Base-by-base conservation (phyloP, 225 moss, liverwort and hornwort genomes). In the Anthoceros angustus region DNA sequence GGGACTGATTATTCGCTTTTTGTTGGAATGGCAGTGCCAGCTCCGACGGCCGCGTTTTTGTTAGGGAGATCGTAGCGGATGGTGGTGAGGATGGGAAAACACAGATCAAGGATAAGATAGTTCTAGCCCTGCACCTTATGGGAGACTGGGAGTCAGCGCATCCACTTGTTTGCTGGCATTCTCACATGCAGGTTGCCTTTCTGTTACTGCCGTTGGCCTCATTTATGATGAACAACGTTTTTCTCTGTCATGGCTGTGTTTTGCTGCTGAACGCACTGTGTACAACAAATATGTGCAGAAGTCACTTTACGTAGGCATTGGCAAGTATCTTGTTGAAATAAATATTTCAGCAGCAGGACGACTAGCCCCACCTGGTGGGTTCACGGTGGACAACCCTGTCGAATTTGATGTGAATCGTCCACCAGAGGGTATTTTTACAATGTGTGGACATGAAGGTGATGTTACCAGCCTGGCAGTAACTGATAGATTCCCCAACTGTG, bases 81-180 rank as follows among this genome's bases (percentile, higher is more conserved):
- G 82, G 68, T 70, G 84, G 78, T 23, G 94, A 88, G 55, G 90
- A 90, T 60, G 76, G 83, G 6, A 90, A 80, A 65, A 67, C 64
- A 55, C 64, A 76, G 43, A 95, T 90, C 70, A 79, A 75, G 42
- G 94, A 94, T 40, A 75, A 90, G 8, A 80, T 87, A 76, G 75
- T 86, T 68, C 61, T 94, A 26, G 86, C 87, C 65, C 65, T 94
- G 69, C 94, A 85, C 71, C 74, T 94, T 62, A 66, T 85, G 67
- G 94, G 94, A 61, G 84, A 83, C 61, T 94, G 94, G 94, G 87
- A 85, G 42, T 77, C 81, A 42, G 86, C 86, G 41, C 86, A 94
- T 74, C 94, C 94, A 65, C 86, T 90, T 73, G 77, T 94, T 71
- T 90, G 94, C 70, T 94, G 94, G 94, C 94, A 86, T 71, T 86